phyloP scores from a whole-genome alignment of 2,329 filamentous ascomycete species.

The Xylogone sp. region DNA sequence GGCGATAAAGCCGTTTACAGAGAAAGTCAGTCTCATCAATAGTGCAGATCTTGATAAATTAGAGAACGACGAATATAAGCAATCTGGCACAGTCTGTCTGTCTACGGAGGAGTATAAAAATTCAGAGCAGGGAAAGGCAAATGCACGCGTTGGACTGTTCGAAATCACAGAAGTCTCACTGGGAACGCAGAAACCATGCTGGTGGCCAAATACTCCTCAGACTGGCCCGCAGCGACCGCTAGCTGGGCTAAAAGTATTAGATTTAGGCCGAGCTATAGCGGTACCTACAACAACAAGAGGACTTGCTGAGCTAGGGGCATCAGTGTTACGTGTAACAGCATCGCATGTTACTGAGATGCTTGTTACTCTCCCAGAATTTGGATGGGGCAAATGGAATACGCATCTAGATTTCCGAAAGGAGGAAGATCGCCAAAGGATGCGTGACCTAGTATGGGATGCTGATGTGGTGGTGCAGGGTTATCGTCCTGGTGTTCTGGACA shows the following conservation, averaged over 20 bases:
- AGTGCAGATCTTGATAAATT: slow-evolving; percentile 8
- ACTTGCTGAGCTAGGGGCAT: slow-evolving; percentile 40
- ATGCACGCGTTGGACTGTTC: slow-evolving; percentile 36
- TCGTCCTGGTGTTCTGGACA: slow-evolving; percentile 39
- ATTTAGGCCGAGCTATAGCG: slow-evolving; percentile 40
- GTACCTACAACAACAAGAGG: slow-evolving; percentile 36
- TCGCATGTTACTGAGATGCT: slow-evolving; percentile 33
- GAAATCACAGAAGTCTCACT: slow-evolving; percentile 28
- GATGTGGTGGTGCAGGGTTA: slow-evolving; percentile 54
- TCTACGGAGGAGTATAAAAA: slow-evolving; percentile 19
- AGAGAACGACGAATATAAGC: slow-evolving; percentile 7
- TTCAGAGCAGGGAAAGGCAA: slow-evolving; percentile 38
- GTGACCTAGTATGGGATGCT: slow-evolving; percentile 40
- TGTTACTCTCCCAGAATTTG: slow-evolving; percentile 30
- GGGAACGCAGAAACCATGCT: slow-evolving; percentile 5
- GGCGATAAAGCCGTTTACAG: slow-evolving; percentile 27
- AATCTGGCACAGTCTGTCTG: slow-evolving; percentile 15
- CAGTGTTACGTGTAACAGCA: slow-evolving; percentile 42
- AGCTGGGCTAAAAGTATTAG: slow-evolving; percentile 30
- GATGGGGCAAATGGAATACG: slow-evolving; percentile 43
- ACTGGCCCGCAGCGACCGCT: slow-evolving; percentile 7
- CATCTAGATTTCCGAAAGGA: slow-evolving; percentile 42
- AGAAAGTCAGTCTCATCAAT: slow-evolving; percentile 7
- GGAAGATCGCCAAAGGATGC: slow-evolving; percentile 35
- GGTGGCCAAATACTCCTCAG: slow-evolving; percentile 8